Conservation (phyloP, 305 asterid genomes). For the Fraxinus angustifolia region DNA sequence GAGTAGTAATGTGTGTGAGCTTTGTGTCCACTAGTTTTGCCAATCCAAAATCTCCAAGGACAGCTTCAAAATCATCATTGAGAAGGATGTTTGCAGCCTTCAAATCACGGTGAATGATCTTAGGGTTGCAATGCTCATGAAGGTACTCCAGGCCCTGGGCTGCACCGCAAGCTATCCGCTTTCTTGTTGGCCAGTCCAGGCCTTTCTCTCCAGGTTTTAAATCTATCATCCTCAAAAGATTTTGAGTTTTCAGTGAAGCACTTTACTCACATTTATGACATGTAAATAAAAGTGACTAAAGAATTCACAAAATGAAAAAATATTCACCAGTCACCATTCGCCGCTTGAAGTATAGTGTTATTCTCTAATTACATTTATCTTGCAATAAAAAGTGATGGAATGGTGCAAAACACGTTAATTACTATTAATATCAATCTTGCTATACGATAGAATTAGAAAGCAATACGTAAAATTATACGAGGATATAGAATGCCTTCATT, state of each 20-base stretch:
- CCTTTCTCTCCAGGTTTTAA: slow-evolving; percentile 71
- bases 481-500: background rate
- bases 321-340: background rate
- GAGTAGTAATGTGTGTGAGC: slow-evolving; percentile 78
- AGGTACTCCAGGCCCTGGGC: slow-evolving; percentile 92
- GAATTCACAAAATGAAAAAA: background rate
- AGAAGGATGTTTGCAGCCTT: slow-evolving; percentile 93
- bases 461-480: background rate
- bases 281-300: background rate
- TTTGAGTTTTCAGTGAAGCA: background rate
- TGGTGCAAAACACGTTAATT: background rate
- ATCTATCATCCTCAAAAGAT: slow-evolving; percentile 33
- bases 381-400: background rate
- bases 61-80: slow-evolving; percentile 66
- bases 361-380: background rate
- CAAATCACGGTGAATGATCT: slow-evolving; percentile 83
- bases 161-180: slow-evolving; percentile 71
- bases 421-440: background rate
- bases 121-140: slow-evolving; percentile 85
- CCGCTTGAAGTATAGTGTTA: background rate
- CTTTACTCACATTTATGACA: background rate
- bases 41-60: slow-evolving; percentile 88
- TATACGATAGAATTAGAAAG: background rate
- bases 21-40: slow-evolving; percentile 73
- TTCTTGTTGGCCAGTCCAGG: slow-evolving; percentile 72